These are phyloP conservation scores for Microcera coccophila DNA, from an alignment of 2,329 filamentous ascomycete genomes.

Conservation along the genomic window DNA sequence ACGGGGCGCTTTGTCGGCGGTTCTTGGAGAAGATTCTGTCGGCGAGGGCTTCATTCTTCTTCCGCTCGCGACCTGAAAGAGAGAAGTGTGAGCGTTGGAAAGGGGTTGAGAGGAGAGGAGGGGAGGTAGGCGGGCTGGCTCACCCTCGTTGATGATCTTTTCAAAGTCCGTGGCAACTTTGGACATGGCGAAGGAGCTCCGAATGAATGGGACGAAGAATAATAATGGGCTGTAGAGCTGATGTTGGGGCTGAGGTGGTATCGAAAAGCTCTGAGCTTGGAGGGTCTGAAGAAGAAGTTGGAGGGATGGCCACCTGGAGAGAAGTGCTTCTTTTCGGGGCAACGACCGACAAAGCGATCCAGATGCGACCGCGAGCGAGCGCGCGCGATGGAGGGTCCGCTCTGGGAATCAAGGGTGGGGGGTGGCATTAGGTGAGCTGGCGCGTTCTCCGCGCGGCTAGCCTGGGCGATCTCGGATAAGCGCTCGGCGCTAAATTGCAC, in stretches of 20 bases:
- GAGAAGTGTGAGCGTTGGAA: conserved; percentile 4
- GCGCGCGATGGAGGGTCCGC: conserved; percentile 10
- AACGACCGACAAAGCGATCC: conserved; percentile 8
- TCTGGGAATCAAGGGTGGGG: neutral
- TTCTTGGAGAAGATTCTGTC: conserved; percentile 65
- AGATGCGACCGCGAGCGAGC: conserved; percentile 26
- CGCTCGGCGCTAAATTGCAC: neutral
- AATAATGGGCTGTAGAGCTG: neutral
- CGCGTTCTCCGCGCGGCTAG: conserved; percentile 10
- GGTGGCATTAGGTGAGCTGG: conserved; percentile 11
- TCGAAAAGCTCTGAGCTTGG: neutral
- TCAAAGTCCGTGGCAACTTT: conserved; percentile 49
- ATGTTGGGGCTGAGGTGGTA: neutral
- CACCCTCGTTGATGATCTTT: conserved; percentile 54
- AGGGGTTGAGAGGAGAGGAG: neutral
- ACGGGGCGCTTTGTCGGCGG: conserved; percentile 55
- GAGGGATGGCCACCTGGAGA: too few relatives aligned
- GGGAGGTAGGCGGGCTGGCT: conserved; percentile 2
- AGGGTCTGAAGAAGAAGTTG: neutral
- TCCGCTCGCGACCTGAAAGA: conserved; percentile 58
- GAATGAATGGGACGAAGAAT: neutral
- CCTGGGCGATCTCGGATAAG: neutral
- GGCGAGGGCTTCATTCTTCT: conserved; percentile 68
- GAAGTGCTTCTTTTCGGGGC: too few relatives aligned
- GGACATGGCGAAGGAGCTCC: conserved; percentile 32